Percentiles rank a stretch among this genome's conserved stretches.
These are phyloP conservation scores for Oryza officinalis DNA, from an alignment of 176 grass and related monocot species.

Conservation along the genomic window DNA sequence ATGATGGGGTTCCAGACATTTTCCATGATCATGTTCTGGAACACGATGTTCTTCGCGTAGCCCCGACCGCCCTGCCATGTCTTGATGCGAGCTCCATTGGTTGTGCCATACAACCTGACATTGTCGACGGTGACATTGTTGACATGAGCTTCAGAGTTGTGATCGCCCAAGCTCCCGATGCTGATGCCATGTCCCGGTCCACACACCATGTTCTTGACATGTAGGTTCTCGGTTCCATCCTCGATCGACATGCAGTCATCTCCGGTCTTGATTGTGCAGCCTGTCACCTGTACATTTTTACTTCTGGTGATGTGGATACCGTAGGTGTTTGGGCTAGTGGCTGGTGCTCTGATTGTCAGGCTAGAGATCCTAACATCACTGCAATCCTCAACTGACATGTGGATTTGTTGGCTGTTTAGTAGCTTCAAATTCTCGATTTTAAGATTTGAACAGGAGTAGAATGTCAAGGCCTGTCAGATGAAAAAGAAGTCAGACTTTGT, in stretches of 20 bases:
- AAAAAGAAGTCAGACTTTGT: no score
- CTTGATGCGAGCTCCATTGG: constrained; percentile 70
- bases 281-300: constrained; percentile 1
- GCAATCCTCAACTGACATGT: constrained; percentile 12
- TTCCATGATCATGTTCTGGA: constrained; percentile 57
- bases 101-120: constrained; percentile 35
- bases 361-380: neutral
- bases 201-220: constrained; percentile 29
- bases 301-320: constrained; percentile 16
- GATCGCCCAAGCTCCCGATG: constrained; percentile 56
- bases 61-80: constrained; percentile 60
- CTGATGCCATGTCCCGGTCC: constrained; percentile 50
- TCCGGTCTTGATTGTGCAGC: constrained; percentile 33
- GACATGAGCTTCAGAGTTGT: constrained; percentile 37
- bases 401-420: constrained; percentile 29
- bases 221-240: constrained; percentile 18
- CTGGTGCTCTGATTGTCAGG: constrained; percentile 8
- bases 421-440: constrained; percentile 28
- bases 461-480: constrained; percentile 30
- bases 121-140: constrained; percentile 47
- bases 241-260: constrained; percentile 52
- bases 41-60: constrained; percentile 40
- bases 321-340: constrained; percentile 17
- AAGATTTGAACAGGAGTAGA: constrained; percentile 45
- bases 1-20: constrained; percentile 55